Evolutionary conservation across 1,139 yeast species (phyloP).

Genomic region (Kodamaea derodonti): DNA sequence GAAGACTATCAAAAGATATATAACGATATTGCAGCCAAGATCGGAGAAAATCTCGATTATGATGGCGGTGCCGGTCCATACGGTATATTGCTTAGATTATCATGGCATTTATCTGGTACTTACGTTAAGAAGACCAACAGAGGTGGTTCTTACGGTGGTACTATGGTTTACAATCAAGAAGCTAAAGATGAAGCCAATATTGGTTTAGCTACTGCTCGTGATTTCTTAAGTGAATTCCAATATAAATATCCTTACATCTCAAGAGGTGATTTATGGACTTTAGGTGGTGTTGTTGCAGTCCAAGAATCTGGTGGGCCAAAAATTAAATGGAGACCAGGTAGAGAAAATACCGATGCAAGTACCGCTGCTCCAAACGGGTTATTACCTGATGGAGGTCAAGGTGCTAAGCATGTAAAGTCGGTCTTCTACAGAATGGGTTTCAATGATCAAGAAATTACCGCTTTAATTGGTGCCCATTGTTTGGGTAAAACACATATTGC

Average conservation of each 20-base stretch:
- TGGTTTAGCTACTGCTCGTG: slow-evolving; percentile 65
- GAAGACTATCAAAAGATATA: slow-evolving; percentile 73
- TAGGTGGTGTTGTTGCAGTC: slow-evolving; percentile 80
- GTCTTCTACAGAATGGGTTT: slow-evolving; percentile 68
- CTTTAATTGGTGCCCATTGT: slow-evolving; percentile 84
- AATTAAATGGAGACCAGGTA: slow-evolving; percentile 83
- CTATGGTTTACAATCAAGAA: slow-evolving; percentile 72
- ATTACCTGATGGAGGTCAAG: slow-evolving; percentile 77
- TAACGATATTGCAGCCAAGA: slow-evolving; percentile 71
- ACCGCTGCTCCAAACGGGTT: slow-evolving; percentile 64
- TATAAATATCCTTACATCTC: slow-evolving; percentile 71
- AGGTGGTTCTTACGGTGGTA: slow-evolving; percentile 86
- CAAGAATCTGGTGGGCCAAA: slow-evolving; percentile 89
- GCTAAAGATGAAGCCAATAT: slow-evolving; percentile 67
- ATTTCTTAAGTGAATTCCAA: slow-evolving; percentile 59
- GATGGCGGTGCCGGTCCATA: slow-evolving; percentile 64
- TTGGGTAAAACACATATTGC: slow-evolving; percentile 71
- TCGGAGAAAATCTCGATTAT: slow-evolving; percentile 73
- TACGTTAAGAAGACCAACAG: slow-evolving; percentile 50
- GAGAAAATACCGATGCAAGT: slow-evolving; percentile 46
- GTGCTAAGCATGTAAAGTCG: slow-evolving; percentile 63
- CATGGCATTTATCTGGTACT: slow-evolving; percentile 79
- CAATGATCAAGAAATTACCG: slow-evolving; percentile 79
- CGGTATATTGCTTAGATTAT: slow-evolving; percentile 66
- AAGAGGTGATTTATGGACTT: slow-evolving; percentile 84